Percentiles rank a stretch among this genome's conserved stretches.
Evolutionary conservation across 1,139 yeast genomes (phyloP).

Genomic region (Eremothecium gossypii): DNA sequence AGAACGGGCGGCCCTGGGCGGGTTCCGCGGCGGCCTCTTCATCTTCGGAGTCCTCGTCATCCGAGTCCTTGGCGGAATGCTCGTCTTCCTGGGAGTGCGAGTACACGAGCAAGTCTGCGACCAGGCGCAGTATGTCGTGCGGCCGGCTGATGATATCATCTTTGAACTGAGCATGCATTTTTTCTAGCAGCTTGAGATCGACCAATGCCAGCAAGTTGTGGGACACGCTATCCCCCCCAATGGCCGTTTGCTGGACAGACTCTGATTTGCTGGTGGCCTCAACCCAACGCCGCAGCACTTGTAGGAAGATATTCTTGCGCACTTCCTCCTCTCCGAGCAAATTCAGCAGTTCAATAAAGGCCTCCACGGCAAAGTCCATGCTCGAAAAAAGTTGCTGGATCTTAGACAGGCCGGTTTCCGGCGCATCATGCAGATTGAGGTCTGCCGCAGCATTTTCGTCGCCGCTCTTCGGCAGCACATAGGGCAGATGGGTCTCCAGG

Average conservation of each 20-base stretch:
- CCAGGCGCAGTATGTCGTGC: conserved; percentile 46
- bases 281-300: conserved; percentile 54
- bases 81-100: conserved; percentile 23
- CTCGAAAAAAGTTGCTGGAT: conserved; percentile 34
- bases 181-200: conserved; percentile 58
- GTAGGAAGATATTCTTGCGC: conserved; percentile 42
- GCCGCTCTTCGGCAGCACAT: conserved; percentile 33
- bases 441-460: conserved; percentile 5
- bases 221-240: conserved; percentile 27
- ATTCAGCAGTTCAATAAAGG: conserved; percentile 40
- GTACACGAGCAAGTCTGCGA: conserved; percentile 38
- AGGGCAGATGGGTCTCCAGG: conserved; percentile 44
- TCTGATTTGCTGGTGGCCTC: conserved; percentile 14
- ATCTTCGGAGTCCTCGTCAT: conserved; percentile 35
- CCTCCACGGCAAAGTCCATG: conserved; percentile 44
- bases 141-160: conserved; percentile 57
- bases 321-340: conserved; percentile 44
- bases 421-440: conserved; percentile 1
- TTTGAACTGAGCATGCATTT: conserved; percentile 50
- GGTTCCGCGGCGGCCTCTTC: conserved; percentile 37
- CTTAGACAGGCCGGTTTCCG: conserved; percentile 5
- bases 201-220: conserved; percentile 50
- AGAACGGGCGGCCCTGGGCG: conserved; percentile 11
- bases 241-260: conserved; percentile 23
- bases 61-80: conserved; percentile 19